These are phyloP conservation scores for Magnusiomyces paraingens DNA, from an alignment of 1,139 yeast genomes.

Conservation along the genomic window DNA sequence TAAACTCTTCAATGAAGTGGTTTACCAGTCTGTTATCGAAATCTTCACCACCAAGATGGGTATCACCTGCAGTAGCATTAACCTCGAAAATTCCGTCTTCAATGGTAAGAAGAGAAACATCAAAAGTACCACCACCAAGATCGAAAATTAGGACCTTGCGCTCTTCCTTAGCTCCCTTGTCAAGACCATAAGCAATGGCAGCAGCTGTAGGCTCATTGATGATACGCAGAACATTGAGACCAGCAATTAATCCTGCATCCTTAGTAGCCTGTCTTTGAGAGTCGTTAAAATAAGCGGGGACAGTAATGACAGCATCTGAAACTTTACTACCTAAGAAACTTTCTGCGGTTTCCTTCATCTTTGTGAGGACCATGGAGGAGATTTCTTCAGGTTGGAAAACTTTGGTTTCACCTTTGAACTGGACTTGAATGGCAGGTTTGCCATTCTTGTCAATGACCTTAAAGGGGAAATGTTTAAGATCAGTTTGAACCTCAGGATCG, in stretches of 20 bases:
- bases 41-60: conserved; percentile 39
- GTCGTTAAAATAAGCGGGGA: conserved; percentile 94
- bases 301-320: conserved; percentile 87
- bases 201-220: conserved; percentile 97
- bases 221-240: conserved; percentile 88
- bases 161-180: conserved; percentile 84
- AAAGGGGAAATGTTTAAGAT: conserved; percentile 95
- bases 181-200: conserved; percentile 96
- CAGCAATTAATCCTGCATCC: conserved; percentile 96
- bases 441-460: conserved; percentile 80
- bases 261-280: conserved; percentile 97
- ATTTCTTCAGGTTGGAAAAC: conserved; percentile 93
- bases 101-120: conserved; percentile 92
- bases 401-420: conserved; percentile 85
- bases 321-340: conserved; percentile 81
- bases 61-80: conserved; percentile 76
- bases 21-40: conserved; percentile 94
- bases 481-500: conserved; percentile 86
- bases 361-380: conserved; percentile 89
- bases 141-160: conserved; percentile 86
- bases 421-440: conserved; percentile 69
- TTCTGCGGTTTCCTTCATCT: conserved; percentile 95
- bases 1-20: conserved; percentile 91
- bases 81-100: conserved; percentile 99
- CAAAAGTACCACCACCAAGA: conserved; percentile 73